These are phyloP conservation scores for Cladosporium colombiae DNA, from an alignment of 2,329 filamentous ascomycete genomes.

Conservation along the genomic window DNA sequence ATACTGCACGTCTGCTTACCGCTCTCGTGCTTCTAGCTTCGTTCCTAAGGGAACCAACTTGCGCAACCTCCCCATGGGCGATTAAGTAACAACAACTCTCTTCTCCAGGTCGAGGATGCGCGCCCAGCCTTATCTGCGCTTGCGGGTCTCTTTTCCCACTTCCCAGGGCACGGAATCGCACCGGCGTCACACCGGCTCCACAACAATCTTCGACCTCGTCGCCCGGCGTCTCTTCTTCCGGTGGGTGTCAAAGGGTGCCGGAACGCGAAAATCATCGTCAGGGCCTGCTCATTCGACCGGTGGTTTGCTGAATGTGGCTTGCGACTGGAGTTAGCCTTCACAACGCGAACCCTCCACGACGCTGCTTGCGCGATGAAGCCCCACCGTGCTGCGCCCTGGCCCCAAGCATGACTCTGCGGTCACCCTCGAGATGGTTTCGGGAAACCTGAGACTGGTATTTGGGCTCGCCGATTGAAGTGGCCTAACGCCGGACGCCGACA, in stretches of 20 bases:
- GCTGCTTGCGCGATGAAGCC: conserved; percentile 17
- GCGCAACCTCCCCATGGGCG: conserved; percentile 18
- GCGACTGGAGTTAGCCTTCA: neutral
- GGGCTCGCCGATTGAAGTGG: neutral
- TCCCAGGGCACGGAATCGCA: conserved; percentile 8
- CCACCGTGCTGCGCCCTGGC: conserved; percentile 8
- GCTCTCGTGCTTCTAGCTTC: conserved; percentile 3
- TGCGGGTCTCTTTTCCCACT: neutral
- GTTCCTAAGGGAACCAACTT: conserved; percentile 2
- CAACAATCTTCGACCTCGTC: conserved; percentile 14
- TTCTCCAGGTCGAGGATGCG: conserved; percentile 17
- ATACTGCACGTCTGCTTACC: conserved; percentile 1
- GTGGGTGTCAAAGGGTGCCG: conserved; percentile 5
- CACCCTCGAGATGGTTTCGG: neutral
- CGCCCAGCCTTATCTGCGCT: conserved; percentile 17
- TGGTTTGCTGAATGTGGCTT: conserved; percentile 10
- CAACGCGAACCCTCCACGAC: neutral
- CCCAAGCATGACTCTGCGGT: conserved; percentile 11
- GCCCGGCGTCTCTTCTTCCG: conserved; percentile 2
- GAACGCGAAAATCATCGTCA: conserved; percentile 6
- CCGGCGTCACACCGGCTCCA: conserved; percentile 21
- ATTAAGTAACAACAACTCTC: conserved; percentile 19
- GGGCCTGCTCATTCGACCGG: neutral
- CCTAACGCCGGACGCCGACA: neutral
- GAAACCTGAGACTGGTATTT: neutral